Conservation (phyloP, 352 stramenopile genomes). For the Blastocystis sp. region DNA sequence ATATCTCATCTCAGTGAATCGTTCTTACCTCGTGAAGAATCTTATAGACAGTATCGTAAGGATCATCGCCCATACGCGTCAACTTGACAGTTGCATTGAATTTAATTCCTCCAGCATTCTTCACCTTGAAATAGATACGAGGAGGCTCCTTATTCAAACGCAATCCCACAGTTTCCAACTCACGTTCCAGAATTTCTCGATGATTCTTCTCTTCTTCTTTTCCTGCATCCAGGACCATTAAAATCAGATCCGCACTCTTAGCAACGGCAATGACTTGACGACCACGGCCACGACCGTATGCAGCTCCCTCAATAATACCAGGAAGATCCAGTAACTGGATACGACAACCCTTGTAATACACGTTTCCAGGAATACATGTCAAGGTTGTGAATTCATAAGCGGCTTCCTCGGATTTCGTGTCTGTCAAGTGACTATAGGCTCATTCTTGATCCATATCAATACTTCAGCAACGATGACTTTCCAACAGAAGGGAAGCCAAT, state of each 20-base stretch:
- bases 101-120: conserved; percentile 85
- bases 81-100: conserved; percentile 88
- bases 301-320: conserved; percentile 98
- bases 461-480: conserved; percentile 73
- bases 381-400: conserved; percentile 95
- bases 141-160: conserved; percentile 89
- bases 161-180: conserved; percentile 94
- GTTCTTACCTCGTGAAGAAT: conserved; percentile 66
- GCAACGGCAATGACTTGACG: conserved; percentile 96
- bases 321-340: conserved; percentile 94
- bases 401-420: conserved; percentile 88
- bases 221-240: conserved; percentile 95
- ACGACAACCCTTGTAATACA: conserved; percentile 70
- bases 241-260: conserved; percentile 92
- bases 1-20: conserved; percentile 69
- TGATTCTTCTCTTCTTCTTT: conserved; percentile 91
- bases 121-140: conserved; percentile 89
- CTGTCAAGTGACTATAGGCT: conserved; percentile 78
- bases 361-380: conserved; percentile 90
- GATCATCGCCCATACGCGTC: conserved; percentile 77
- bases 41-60: conserved; percentile 67
- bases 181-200: conserved; percentile 90
- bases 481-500: conserved; percentile 82
- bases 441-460: neutral
- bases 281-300: conserved; percentile 89